phyloP scores from a whole-genome alignment of 805 yeast species.

The Komagataella pastoris region DNA sequence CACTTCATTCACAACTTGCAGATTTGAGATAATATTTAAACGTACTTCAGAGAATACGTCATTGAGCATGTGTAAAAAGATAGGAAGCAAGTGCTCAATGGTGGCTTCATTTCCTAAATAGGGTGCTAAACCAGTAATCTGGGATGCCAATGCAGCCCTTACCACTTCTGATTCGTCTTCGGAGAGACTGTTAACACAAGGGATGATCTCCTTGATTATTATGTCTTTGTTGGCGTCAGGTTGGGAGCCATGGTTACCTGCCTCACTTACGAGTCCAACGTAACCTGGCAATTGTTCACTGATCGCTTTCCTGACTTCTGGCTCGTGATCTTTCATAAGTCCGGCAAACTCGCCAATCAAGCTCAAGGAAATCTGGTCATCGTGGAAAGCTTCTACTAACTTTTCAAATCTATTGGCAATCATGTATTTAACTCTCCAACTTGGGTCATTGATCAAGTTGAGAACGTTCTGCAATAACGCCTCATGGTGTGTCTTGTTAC shows the following conservation, averaged over 20 bases:
- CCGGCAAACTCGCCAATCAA: conserved; percentile 60
- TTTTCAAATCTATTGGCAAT: conserved; percentile 87
- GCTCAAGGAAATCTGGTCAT: conserved; percentile 40
- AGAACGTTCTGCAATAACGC: conserved; percentile 55
- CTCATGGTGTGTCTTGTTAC: conserved; percentile 44
- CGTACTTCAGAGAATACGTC: conserved; percentile 97
- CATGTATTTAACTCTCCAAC: conserved; percentile 98
- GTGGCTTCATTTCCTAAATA: conserved; percentile 76
- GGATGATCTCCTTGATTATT: conserved; percentile 60
- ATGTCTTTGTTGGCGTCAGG: conserved; percentile 21
- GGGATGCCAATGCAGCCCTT: conserved; percentile 82
- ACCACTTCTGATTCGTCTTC: conserved; percentile 90
- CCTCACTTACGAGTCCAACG: conserved; percentile 31
- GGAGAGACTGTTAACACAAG: conserved; percentile 71
- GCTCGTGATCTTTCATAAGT: conserved; percentile 84
- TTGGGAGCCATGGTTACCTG: conserved; percentile 1
- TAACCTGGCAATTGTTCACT: conserved; percentile 83
- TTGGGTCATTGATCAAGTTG: conserved; percentile 70
- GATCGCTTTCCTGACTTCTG: conserved; percentile 92
- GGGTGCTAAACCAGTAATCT: conserved; percentile 79
- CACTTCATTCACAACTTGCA: conserved; percentile 85
- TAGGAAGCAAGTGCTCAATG: conserved; percentile 70
- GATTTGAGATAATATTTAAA: conserved; percentile 82
- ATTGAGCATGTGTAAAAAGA: conserved; percentile 83
- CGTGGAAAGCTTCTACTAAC: conserved; percentile 52